Evolutionary conservation across 352 stramenopile species (phyloP).

Genomic region (Phytophthora multivora): DNA sequence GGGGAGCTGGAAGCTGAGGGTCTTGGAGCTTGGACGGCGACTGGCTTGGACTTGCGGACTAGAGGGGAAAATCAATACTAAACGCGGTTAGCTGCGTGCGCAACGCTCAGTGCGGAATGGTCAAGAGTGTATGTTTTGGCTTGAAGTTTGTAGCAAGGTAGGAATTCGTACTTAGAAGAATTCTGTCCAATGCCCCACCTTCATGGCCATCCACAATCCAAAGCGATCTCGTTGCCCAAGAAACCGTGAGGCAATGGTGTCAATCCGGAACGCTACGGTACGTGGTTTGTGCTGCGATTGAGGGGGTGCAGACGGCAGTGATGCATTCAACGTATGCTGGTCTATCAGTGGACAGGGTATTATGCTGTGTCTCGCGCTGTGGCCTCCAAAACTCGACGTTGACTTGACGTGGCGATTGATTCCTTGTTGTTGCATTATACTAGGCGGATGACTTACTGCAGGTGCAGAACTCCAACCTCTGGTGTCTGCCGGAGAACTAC

Average conservation of each 20-base stretch:
- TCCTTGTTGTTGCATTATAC: conserved; percentile 9
- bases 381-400: neutral
- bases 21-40: neutral
- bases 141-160: conserved; percentile 17
- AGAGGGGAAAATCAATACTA: conserved; percentile 45
- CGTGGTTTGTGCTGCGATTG: conserved; percentile 2
- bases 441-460: conserved; percentile 95
- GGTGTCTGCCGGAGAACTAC: conserved; percentile 99
- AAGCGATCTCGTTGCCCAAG: conserved; percentile 15
- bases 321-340: neutral
- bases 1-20: conserved; percentile 3
- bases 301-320: too few relatives aligned
- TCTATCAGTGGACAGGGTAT: neutral
- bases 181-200: conserved; percentile 21
- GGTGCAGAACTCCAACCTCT: conserved; percentile 99
- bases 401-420: conserved; percentile 5
- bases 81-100: conserved; percentile 8
- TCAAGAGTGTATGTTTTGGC: conserved; percentile 38
- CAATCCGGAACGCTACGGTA: conserved; percentile 94
- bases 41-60: conserved; percentile 24
- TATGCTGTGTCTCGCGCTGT: neutral
- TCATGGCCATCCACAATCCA: conserved; percentile 34
- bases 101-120: conserved; percentile 26
- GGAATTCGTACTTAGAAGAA: conserved; percentile 27
- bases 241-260: conserved; percentile 75